Conservation (phyloP, 2,329 filamentous ascomycete genomes). For the Colletotrichum sp. region DNA sequence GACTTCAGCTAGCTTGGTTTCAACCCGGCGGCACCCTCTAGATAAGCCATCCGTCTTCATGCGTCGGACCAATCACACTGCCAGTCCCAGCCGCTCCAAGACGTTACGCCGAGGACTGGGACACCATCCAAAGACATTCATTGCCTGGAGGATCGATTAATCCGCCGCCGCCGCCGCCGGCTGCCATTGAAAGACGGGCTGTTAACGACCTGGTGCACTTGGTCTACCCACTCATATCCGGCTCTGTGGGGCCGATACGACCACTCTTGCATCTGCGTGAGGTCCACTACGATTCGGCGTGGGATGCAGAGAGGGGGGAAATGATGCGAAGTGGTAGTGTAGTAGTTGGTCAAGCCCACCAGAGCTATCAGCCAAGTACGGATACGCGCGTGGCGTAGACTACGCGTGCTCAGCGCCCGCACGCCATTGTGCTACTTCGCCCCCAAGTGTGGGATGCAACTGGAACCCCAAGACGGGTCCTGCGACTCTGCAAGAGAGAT, state of each 20-base stretch:
- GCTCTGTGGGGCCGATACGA: neutral
- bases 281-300: conserved; percentile 3
- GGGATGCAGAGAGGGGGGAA: neutral
- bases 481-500: neutral
- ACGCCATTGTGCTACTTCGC: conserved; percentile 4
- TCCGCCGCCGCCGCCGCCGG: neutral
- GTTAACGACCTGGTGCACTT: neutral
- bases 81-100: neutral
- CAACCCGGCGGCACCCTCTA: conserved; percentile 9
- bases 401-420: conserved; percentile 14
- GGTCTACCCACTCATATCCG: neutral
- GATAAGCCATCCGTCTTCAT: conserved; percentile 12
- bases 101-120: neutral
- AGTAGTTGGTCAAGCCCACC: neutral
- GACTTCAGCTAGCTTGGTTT: conserved; percentile 19
- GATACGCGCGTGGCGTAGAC: neutral
- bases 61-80: neutral
- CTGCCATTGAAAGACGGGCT: neutral
- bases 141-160: conserved; percentile 6
- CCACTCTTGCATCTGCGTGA: neutral
- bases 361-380: neutral
- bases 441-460: neutral
- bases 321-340: neutral
- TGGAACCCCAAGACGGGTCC: neutral
- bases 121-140: neutral